Evolutionary conservation across 2,329 filamentous ascomycete genomes (phyloP).

Genomic region (Parasarocladium wereldwijsianum): DNA sequence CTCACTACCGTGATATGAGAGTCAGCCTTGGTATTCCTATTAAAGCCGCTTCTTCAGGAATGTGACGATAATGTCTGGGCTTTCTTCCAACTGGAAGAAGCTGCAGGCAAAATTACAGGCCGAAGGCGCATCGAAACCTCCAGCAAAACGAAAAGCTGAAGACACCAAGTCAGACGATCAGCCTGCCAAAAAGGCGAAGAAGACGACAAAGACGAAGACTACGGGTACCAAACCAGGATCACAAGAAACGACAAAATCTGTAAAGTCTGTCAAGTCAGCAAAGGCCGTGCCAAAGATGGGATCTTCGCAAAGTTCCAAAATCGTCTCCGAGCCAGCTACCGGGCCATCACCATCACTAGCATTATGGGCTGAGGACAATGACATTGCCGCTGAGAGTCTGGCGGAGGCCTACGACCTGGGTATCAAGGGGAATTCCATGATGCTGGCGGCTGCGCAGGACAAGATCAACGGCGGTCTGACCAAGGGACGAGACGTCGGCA

Average conservation of each 20-base stretch:
- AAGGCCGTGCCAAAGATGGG: conserved; percentile 47
- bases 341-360: conserved; percentile 38
- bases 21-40: too few species aligned
- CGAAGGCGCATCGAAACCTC: conserved; percentile 22
- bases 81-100: conserved; percentile 67
- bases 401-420: conserved; percentile 47
- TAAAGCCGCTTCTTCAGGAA: too few species aligned
- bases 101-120: conserved; percentile 48
- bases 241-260: too few species aligned
- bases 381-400: conserved; percentile 43
- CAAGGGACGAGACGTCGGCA: conserved; percentile 55
- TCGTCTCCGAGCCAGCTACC: conserved; percentile 20
- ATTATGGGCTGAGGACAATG: conserved; percentile 46
- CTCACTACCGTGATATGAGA: too few species aligned
- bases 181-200: conserved; percentile 6
- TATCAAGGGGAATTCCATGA: conserved; percentile 29
- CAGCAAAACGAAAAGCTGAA: conserved; percentile 27
- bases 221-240: conserved; percentile 6
- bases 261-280: background rate
- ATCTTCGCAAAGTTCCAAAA: conserved; percentile 33
- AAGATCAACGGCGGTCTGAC: conserved; percentile 51
- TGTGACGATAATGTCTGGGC: conserved; percentile 20
- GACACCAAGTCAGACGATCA: conserved; percentile 12
- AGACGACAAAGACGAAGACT: conserved; percentile 8
- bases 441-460: conserved; percentile 30